phyloP scores from a whole-genome alignment of 2,329 filamentous ascomycete genomes.

The Monosporascus sp. region DNA sequence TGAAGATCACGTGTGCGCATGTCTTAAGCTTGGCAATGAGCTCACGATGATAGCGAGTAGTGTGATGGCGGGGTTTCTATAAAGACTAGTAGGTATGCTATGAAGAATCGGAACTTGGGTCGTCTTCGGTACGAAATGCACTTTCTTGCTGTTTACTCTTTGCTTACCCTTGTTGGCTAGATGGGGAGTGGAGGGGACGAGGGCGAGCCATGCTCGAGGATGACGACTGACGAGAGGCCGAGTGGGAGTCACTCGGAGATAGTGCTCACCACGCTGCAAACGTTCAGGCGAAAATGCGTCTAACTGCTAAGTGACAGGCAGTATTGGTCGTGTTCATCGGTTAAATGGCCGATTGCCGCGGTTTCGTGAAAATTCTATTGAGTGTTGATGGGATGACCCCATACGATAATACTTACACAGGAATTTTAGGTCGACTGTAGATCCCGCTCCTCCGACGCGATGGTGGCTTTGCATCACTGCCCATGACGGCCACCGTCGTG shows the following conservation, averaged over 20 bases:
- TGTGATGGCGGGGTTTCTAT: too few species aligned
- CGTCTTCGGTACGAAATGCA: neutral
- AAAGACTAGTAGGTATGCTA: neutral
- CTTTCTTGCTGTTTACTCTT: neutral
- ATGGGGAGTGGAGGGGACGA: neutral
- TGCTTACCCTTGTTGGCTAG: neutral
- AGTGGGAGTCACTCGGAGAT: neutral
- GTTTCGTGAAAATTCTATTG: neutral
- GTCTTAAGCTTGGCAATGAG: neutral
- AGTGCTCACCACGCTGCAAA: neutral
- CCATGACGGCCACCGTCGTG: neutral
- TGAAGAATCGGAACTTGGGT: neutral
- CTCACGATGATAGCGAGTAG: neutral
- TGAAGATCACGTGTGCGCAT: neutral
- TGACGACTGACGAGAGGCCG: neutral
- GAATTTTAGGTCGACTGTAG: neutral
- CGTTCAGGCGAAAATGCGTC: neutral
- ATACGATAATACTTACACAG: neutral
- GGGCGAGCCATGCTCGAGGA: neutral
- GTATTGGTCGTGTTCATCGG: neutral
- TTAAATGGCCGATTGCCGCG: neutral
- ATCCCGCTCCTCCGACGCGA: neutral
- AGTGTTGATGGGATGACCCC: neutral
- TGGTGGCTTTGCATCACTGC: neutral
- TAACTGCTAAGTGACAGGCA: neutral